Percentiles rank a stretch among this genome's conserved stretches.
phyloP scores from a whole-genome alignment of 805 yeast genomes.

The Debaryomyces castellii region DNA sequence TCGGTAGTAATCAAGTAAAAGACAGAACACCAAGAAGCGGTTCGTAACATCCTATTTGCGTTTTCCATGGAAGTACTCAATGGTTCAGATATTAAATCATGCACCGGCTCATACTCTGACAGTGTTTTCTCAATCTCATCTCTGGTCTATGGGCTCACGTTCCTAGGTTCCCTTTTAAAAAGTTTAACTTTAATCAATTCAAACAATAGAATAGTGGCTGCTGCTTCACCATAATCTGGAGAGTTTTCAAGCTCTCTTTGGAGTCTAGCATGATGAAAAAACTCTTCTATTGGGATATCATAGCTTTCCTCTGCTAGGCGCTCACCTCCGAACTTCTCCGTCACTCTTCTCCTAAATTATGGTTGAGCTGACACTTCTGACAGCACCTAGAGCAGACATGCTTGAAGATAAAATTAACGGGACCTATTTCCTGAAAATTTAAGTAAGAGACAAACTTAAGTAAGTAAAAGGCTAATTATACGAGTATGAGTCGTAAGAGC shows the following conservation, averaged over 20 bases:
- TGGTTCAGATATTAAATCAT: conserved; percentile 1
- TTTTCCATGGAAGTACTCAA: conserved; percentile 1
- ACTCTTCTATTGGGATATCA: conserved; percentile 5
- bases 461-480: too few relatives aligned
- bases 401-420: too few relatives aligned
- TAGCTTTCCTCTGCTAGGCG: not conserved
- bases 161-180: not conserved
- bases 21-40: conserved; percentile 23
- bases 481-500: too few relatives aligned
- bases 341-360: conserved; percentile 3
- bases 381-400: conserved; percentile 6
- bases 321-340: conserved; percentile 5
- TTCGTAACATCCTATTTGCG: conserved; percentile 9
- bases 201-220: conserved; percentile 4
- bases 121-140: conserved; percentile 1
- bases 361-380: conserved; percentile 7
- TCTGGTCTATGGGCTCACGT: not conserved
- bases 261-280: conserved; percentile 6
- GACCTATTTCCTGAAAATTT: too few relatives aligned
- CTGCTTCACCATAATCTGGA: conserved; percentile 5
- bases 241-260: conserved; percentile 7
- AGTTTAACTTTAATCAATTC: not conserved
- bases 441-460: too few relatives aligned
- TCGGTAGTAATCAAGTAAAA: conserved; percentile 49
- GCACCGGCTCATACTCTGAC: not conserved